These are phyloP conservation scores for Pouteria glomerata DNA, from an alignment of 148 eudicot species.

Conservation along the genomic window DNA sequence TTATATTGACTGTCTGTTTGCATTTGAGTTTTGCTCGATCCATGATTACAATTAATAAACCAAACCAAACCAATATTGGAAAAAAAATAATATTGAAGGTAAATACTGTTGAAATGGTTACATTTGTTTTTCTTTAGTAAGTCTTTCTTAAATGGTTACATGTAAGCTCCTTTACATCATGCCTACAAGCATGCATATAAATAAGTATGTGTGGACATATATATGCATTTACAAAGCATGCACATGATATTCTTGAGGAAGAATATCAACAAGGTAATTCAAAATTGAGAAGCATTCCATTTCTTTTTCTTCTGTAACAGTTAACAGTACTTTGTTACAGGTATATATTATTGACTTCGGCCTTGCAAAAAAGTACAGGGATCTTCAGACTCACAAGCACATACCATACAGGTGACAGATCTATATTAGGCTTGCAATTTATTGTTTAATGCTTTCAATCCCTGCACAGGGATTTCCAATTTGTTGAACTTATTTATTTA, in stretches of 20 bases:
- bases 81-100: neutral
- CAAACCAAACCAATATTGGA: too few species aligned
- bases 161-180: neutral
- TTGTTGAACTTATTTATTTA: neutral
- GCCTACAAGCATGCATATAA: neutral
- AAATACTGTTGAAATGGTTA: neutral
- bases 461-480: neutral
- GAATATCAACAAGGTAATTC: neutral
- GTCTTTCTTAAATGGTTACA: neutral
- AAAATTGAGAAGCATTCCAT: neutral
- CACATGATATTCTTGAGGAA: neutral
- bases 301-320: neutral
- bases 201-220: neutral
- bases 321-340: constrained; percentile 27
- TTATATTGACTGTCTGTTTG: neutral
- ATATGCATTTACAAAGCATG: neutral
- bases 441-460: neutral
- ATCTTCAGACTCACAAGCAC: constrained; percentile 94
- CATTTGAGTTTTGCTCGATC: neutral
- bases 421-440: constrained; percentile 2
- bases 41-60: neutral
- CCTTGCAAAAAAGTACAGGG: constrained; percentile 89
- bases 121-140: neutral
- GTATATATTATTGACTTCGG: constrained; percentile 88
- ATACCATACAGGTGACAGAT: constrained; percentile 78